These are phyloP conservation scores for Mrakia blollopis DNA, from an alignment of 768 basidiomycete genomes.

Conservation along the genomic window DNA sequence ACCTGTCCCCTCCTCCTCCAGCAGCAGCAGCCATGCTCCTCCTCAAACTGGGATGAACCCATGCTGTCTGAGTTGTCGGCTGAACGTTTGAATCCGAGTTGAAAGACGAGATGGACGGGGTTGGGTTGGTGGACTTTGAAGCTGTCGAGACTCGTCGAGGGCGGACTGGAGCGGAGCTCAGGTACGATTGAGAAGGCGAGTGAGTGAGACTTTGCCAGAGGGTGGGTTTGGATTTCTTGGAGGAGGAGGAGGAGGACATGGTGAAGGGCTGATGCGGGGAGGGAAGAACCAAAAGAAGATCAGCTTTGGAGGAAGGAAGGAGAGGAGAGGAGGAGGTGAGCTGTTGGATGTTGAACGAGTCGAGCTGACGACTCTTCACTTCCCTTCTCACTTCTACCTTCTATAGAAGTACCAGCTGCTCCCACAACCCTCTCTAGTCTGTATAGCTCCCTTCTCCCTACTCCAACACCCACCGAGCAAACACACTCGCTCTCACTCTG, in stretches of 20 bases:
- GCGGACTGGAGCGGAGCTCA: not conserved
- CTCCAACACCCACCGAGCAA: not conserved
- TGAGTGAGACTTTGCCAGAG: slow-evolving; percentile 27
- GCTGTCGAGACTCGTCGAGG: not conserved
- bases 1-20: not conserved
- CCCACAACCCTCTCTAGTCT: not conserved
- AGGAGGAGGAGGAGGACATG: not conserved
- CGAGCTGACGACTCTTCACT: not conserved
- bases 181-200: slow-evolving; percentile 27
- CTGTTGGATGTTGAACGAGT: not conserved
- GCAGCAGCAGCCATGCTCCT: not conserved
- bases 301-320: not conserved
- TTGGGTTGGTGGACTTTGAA: not conserved
- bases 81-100: not conserved
- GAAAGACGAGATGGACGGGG: not conserved
- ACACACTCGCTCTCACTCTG: no score
- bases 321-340: not conserved
- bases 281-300: not conserved
- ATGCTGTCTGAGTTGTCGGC: not conserved
- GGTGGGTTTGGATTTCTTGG: slow-evolving; percentile 25
- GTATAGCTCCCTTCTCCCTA: not conserved
- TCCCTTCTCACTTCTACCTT: not conserved
- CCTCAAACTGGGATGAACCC: not conserved
- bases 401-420: no score
- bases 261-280: not conserved